Evolutionary conservation across 768 basidiomycete species (phyloP).

Genomic region (Dacryopinax spathularia): DNA sequence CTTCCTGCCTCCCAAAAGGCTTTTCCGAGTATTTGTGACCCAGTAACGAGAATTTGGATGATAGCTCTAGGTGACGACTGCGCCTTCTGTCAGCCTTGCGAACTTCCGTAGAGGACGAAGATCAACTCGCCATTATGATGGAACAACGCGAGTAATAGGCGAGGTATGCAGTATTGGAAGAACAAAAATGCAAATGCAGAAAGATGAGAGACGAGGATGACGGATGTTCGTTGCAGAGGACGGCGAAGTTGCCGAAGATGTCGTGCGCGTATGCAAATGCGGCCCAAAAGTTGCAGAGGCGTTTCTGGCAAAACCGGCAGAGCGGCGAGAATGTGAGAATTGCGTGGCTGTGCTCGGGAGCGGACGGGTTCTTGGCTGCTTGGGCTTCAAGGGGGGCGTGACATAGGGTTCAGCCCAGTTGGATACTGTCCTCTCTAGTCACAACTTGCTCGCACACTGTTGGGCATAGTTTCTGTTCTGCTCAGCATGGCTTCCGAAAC

Average conservation of each 20-base stretch:
- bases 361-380: background rate
- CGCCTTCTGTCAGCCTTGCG: background rate
- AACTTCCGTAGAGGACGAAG: background rate
- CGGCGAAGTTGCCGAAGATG: background rate
- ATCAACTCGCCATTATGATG: slow-evolving; percentile 5
- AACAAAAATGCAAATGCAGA: background rate
- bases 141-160: slow-evolving; percentile 6
- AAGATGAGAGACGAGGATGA: background rate
- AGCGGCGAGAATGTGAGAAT: slow-evolving; percentile 1
- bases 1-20: slow-evolving; percentile 79
- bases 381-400: no score
- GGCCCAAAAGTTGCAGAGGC: background rate
- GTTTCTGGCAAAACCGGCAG: background rate
- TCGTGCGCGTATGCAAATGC: background rate
- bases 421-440: no score
- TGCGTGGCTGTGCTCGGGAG: background rate
- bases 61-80: slow-evolving; percentile 70
- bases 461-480: background rate
- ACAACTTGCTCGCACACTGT: no score
- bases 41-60: slow-evolving; percentile 64
- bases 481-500: background rate
- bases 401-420: background rate
- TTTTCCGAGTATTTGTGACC: slow-evolving; percentile 73
- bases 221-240: no score
- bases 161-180: background rate